phyloP scores from a whole-genome alignment of 352 stramenopile species.

The Globisporangium radiosum region DNA sequence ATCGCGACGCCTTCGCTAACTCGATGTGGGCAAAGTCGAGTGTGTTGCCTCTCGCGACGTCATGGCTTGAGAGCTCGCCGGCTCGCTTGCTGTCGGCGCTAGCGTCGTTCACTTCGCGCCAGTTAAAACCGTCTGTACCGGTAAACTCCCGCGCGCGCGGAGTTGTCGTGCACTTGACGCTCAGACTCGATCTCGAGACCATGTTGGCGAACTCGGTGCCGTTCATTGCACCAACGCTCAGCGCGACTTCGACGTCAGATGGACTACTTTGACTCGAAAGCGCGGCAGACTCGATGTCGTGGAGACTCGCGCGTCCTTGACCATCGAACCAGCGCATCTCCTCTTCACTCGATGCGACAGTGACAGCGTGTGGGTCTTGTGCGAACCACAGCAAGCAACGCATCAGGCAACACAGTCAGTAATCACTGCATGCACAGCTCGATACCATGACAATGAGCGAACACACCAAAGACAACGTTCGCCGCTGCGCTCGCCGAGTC shows the following conservation, averaged over 20 bases:
- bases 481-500: neutral
- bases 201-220: constrained; percentile 22
- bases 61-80: neutral
- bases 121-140: neutral
- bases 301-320: neutral
- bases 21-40: constrained; percentile 5
- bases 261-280: too few relatives aligned
- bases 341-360: neutral
- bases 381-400: neutral
- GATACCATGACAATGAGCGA: neutral
- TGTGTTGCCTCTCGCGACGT: constrained; percentile 3
- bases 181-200: constrained; percentile 13
- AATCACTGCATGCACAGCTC: too few relatives aligned
- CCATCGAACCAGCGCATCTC: neutral
- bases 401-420: neutral
- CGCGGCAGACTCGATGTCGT: neutral
- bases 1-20: neutral
- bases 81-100: neutral
- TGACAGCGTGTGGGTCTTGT: neutral
- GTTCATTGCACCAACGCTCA: constrained; percentile 22
- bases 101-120: constrained; percentile 2
- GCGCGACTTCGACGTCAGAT: constrained; percentile 13
- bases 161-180: constrained; percentile 1
- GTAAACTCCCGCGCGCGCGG: neutral
- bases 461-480: constrained; percentile 5